A percentile compares a stretch with the other conserved stretches of the same genome.
phyloP scores from a whole-genome alignment of 441 rosid genomes.

The California macrophylla region DNA sequence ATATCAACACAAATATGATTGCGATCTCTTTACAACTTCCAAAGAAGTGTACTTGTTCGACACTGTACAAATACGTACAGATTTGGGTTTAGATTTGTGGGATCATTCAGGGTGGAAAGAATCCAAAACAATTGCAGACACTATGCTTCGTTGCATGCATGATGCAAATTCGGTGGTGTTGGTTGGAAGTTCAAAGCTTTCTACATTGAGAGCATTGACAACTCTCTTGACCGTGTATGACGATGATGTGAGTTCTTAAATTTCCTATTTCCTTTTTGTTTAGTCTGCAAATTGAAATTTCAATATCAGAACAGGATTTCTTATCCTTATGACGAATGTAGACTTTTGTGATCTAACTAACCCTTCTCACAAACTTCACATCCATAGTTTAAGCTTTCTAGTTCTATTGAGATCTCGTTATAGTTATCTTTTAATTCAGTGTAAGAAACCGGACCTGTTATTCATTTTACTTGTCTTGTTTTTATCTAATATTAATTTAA shows the following conservation, averaged over 20 bases:
- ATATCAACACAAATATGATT: conserved; percentile 31
- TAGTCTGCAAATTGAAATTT: not conserved
- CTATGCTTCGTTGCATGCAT: conserved; percentile 57
- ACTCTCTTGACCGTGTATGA: conserved; percentile 46
- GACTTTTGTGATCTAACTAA: not conserved
- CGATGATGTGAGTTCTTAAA: conserved; percentile 48
- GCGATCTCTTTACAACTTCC: conserved; percentile 23
- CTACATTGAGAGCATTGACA: conserved; percentile 52
- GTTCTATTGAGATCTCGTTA: not conserved
- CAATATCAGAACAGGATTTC: not conserved
- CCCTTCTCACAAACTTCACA: not conserved
- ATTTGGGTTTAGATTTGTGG: conserved; percentile 62
- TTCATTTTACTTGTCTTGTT: conserved; percentile 10
- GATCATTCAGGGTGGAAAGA: conserved; percentile 69
- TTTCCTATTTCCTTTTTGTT: conserved; percentile 10
- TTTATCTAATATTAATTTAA: conserved; percentile 6
- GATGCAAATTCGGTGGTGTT: conserved; percentile 53
- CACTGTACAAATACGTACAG: conserved; percentile 32
- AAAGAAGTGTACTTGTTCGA: conserved; percentile 44
- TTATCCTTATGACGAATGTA: not conserved
- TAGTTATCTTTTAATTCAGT: not conserved
- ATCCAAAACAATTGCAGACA: conserved; percentile 49
- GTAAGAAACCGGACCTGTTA: not conserved
- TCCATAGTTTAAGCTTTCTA: not conserved
- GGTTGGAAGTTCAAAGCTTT: conserved; percentile 54